Evolutionary conservation across 768 basidiomycete species (phyloP), one percentile per base, ranked within the genome.

Genomic region (Xerocomellus dryophilus): DNA sequence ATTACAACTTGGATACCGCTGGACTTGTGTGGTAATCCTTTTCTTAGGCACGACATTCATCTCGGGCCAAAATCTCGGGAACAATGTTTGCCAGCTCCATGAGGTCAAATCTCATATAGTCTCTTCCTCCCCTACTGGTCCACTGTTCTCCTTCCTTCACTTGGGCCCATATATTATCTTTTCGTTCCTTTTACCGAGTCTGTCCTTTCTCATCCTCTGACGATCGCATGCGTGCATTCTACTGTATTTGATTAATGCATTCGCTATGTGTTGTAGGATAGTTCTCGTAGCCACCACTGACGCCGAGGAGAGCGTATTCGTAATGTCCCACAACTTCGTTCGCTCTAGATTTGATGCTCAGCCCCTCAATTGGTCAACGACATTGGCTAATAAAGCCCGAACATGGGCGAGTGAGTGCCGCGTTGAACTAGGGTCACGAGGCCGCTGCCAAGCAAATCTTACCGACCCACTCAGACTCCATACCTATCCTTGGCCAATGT

Each of bases 331-430:
- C 63, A 85, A 86, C 63, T 50, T 46, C 23, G 63, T 79, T 42
- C 80, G 84, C 50, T 66, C 65, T 1, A 35, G 42, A 25, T 76
- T 81, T 65, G 70, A 70, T 47, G 80, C 79, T 6, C 55, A 64
- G 1, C 62, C 73, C 5, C 69, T 86, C 32, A 68, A 59, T 12
- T 86, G 84, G 83, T 80, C 79, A 7, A 46, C 66, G 7, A 54
- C 65, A 14, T 73, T 83, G 36, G 82, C 81, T 12, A 60, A 58
- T 21, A 73, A 69, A 39, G 85, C 84, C 7, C 74, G 72, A 52
- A 10, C 56, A 39, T 85, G 81, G 83, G 81, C 79, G 8, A 72
- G 75, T 51, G 63, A 57, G 2, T 86, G 83, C 64, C 62, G 68
- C 36, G 78, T 84, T 54, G 56, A 71, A 54, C 76, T n/a, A n/a